Conservation (phyloP, 495 filamentous ascomycete species). For the Staphylotrichum tortipilum region DNA sequence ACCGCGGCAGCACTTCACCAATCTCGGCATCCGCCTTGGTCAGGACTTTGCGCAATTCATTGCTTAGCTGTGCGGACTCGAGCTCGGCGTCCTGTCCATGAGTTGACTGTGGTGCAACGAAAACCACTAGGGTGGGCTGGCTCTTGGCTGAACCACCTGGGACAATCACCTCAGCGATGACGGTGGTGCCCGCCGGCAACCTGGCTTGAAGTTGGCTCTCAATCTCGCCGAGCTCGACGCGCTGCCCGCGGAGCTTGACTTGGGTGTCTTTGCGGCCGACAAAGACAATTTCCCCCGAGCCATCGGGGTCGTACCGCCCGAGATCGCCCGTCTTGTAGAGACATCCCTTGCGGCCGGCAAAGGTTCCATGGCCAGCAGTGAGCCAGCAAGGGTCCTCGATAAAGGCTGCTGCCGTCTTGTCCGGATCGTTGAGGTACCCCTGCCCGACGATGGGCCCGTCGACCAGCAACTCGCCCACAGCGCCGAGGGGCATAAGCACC, state of each 20-base stretch:
- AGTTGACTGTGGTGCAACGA: constrained; percentile 8
- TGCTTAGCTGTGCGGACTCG: background rate
- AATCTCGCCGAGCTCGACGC: constrained; percentile 33
- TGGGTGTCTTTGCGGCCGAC: constrained; percentile 31
- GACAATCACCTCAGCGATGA: constrained; percentile 34
- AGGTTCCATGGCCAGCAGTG: constrained; percentile 1
- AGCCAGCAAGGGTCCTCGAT: constrained; percentile 39
- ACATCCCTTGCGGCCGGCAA: constrained; percentile 9
- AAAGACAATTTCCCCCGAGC: constrained; percentile 28
- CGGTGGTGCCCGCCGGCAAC: constrained; percentile 8
- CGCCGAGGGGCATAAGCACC: constrained; percentile 32
- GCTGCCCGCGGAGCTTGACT: constrained; percentile 31
- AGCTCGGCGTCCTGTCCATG: background rate
- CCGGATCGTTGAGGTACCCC: constrained; percentile 46
- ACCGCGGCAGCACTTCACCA: constrained; percentile 37
- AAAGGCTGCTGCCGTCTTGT: constrained; percentile 44
- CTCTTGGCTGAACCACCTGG: constrained; percentile 21
- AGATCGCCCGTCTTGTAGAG: constrained; percentile 31
- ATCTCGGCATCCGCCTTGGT: constrained; percentile 9
- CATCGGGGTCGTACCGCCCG: constrained; percentile 46
- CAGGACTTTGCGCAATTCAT: background rate
- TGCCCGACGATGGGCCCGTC: constrained; percentile 40
- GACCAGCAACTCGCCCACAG: constrained; percentile 40
- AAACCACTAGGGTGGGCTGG: constrained; percentile 27
- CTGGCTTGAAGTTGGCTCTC: constrained; percentile 19